Evolutionary conservation across 75 land plant genomes (phyloP), one percentile per base, ranked within the genome.

Genomic region (Pinus albicaulis): DNA sequence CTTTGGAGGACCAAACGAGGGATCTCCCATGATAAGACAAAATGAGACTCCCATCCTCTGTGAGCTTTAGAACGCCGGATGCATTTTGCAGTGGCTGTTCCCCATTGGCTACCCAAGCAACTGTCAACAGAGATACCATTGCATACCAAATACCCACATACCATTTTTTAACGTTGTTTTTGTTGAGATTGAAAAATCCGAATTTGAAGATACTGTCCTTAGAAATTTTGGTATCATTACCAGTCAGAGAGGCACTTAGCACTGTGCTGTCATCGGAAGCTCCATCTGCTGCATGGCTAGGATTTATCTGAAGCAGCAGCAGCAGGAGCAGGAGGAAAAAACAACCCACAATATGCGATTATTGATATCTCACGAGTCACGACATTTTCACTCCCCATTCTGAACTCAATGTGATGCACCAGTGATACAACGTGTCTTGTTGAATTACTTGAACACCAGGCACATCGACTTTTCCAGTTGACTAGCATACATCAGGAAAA

Each of bases 21-120:
- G 1, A 17, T 19, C 20, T 19, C 15, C 7, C 28, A 2, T n/a
- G n/a, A n/a, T 28, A 19, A 3, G 16, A 71, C 10, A 85, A 22
- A 3, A 56, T 70, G 3, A 88, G 62, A 36, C 62, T 77, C 28
- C 89, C 84, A 22, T 80, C 55, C 0, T 55, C 25, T 10, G 1
- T 22, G 24, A 87, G 16, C 7, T 52, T 58, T 4, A 82, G 36
- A 38, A 34, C 19, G 15, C 78, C 82, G 5, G 44, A 19, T 3
- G 68, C n/a, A 48, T 56, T 55, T 24, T 23, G 36, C 19, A 86
- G 34, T 0, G 90, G 85, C 20, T 17, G 11, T 6, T 75, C 69
- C 34, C 90, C 59, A 82, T 88, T 90, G 14, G 88, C 92, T 5
- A 90, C 84, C 92, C 89, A 90, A 11, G 83, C 81, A 0, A 79